phyloP scores from a whole-genome alignment of 257 asterid species.

The Scutellaria minor region DNA sequence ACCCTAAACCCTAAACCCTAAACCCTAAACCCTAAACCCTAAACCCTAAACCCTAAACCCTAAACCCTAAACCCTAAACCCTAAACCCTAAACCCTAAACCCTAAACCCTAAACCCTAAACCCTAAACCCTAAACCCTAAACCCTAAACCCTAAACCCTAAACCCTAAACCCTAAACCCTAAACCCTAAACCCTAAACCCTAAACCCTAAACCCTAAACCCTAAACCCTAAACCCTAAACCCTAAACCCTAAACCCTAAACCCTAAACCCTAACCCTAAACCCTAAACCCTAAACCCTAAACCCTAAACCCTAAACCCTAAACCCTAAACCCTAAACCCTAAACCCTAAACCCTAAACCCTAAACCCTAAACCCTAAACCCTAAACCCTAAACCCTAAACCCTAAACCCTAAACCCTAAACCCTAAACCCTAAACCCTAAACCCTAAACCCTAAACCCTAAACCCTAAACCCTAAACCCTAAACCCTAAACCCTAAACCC shows the following conservation, averaged over 20 bases:
- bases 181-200: constrained; percentile 20
- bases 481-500: constrained; percentile 10
- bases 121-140: constrained; percentile 10
- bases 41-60: too few relatives aligned
- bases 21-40: too few relatives aligned
- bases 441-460: background rate
- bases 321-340: constrained; percentile 31
- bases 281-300: constrained; percentile 17
- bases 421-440: background rate
- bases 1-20: too few relatives aligned
- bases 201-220: constrained; percentile 29
- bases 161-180: constrained; percentile 28
- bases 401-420: constrained; percentile 8
- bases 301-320: constrained; percentile 3
- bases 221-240: constrained; percentile 16
- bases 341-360: constrained; percentile 28
- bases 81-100: constrained; percentile 17
- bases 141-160: background rate
- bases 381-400: constrained; percentile 14
- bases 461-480: constrained; percentile 10
- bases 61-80: too few relatives aligned
- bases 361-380: constrained; percentile 7
- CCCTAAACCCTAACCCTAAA: constrained; percentile 26
- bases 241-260: constrained; percentile 18
- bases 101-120: constrained; percentile 1